Evolutionary conservation across 1,284 basidiomycete species (phyloP), one percentile per base, ranked within the genome.

Genomic region (Cronartium quercuum): DNA sequence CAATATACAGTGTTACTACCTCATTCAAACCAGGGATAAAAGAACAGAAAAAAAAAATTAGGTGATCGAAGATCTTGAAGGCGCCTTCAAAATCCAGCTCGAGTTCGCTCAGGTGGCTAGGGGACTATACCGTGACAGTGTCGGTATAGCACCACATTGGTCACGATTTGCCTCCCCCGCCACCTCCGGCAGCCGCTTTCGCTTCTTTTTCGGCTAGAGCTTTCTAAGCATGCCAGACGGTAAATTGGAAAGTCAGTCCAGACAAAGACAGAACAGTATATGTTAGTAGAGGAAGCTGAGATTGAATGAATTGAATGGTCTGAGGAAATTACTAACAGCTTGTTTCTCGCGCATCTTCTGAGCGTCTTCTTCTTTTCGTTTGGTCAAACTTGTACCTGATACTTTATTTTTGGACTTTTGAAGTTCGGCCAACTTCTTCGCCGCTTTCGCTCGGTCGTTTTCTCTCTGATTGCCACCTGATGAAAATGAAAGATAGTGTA

Each of bases 381-480:
- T 74, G 6, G 78, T 79, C 29, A 81, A 77, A 6, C 77, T 77
- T 21, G 78, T 76, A 76, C 77, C 78, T 55, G 77, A 77, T 24
- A 79, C 77, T 75, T 57, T 77, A 55, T 77, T 76, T 66, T 80
- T 79, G 71, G 78, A 78, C 76, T 80, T 81, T 75, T 78, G 78
- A 37, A 66, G 62, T 3, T 79, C 79, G 2, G 78, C 80, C 63
- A 76, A 78, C 78, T 82, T 82, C 69, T 82, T 82, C 24, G 79
- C 78, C 66, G 79, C 79, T 76, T 81, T 82, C 58, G 79, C 80
- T 37, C 81, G 79, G 5, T 79, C 81, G 66, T 79, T 55, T 42
- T 82, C 81, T 58, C 81, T 76, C 74, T 81, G 80, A 66, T 82
- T 82, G 7, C 81, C 81, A 60, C 81, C 79, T 79, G 71, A 51